Conservation (phyloP, 805 yeast genomes). For the Ogataea nonfermentans region DNA sequence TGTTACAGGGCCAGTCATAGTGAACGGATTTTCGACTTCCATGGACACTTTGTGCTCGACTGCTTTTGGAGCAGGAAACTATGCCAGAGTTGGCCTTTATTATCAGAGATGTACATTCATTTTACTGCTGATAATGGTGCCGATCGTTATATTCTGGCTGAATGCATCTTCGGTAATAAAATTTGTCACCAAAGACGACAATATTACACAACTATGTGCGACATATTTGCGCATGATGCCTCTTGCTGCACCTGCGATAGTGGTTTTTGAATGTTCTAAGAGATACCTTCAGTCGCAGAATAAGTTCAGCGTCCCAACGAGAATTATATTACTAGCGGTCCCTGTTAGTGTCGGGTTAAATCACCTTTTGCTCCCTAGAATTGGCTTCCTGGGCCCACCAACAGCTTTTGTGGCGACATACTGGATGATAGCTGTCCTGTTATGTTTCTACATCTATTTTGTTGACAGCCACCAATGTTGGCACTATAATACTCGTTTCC, state of each 20-base stretch:
- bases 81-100: constrained; percentile 61
- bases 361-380: constrained; percentile 55
- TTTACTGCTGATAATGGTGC: constrained; percentile 46
- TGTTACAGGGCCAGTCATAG: constrained; percentile 66
- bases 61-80: constrained; percentile 66
- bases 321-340: constrained; percentile 62
- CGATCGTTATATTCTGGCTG: constrained; percentile 59
- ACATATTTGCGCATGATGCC: constrained; percentile 50
- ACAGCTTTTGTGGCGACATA: constrained; percentile 64
- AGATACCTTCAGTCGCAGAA: constrained; percentile 75
- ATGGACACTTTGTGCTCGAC: constrained; percentile 77
- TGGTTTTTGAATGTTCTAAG: constrained; percentile 66
- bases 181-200: constrained; percentile 41
- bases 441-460: constrained; percentile 51
- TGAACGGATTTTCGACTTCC: constrained; percentile 73
- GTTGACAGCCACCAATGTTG: constrained; percentile 69
- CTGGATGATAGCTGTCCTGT: constrained; percentile 60
- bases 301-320: constrained; percentile 71
- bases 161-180: constrained; percentile 44
- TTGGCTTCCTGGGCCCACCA: constrained; percentile 74
- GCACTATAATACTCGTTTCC: constrained; percentile 34
- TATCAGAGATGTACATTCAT: constrained; percentile 63
- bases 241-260: constrained; percentile 66
- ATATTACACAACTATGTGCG: constrained; percentile 48
- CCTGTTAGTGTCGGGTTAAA: constrained; percentile 64